A percentile compares a stretch with the other conserved stretches of the same genome.
phyloP scores from a whole-genome alignment of 495 filamentous ascomycete genomes.

The Pseudomonodictys pantanalensis region DNA sequence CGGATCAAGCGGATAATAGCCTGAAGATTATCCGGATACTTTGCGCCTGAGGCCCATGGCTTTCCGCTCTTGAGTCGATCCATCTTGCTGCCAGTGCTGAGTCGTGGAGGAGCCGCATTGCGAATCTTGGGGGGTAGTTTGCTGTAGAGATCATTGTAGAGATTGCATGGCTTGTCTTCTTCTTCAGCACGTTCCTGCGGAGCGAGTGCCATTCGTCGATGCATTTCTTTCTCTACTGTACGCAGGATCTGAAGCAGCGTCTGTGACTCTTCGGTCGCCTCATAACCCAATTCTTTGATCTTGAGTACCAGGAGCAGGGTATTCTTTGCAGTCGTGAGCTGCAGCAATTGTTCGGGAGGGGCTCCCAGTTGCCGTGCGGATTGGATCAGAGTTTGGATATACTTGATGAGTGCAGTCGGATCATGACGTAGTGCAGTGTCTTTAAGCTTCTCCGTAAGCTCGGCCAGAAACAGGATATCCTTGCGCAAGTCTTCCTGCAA shows the following conservation, averaged over 20 bases:
- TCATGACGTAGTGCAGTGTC: neutral
- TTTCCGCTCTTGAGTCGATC: no score
- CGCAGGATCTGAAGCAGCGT: neutral
- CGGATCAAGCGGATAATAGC: neutral
- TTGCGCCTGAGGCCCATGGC: no score
- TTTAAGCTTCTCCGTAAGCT: neutral
- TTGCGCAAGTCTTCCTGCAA: neutral
- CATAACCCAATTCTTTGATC: neutral
- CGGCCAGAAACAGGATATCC: neutral
- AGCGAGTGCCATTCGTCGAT: neutral
- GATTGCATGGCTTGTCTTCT: neutral
- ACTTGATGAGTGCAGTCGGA: neutral
- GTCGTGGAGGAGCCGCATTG: neutral
- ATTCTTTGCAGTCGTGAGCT: neutral
- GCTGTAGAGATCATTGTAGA: conserved; percentile 1
- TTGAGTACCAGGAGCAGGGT: neutral
- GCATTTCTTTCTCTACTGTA: neutral
- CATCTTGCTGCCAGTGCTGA: no score
- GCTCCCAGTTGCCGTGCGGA: neutral
- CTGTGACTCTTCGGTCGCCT: neutral
- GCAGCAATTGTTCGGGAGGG: neutral
- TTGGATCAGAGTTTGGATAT: neutral
- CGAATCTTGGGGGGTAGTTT: neutral
- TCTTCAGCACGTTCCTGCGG: neutral
- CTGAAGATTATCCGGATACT: neutral